A percentile compares a stretch with the other conserved stretches of the same genome.
phyloP scores from a whole-genome alignment of 345 rosid species.

The Gossypium herbaceum region DNA sequence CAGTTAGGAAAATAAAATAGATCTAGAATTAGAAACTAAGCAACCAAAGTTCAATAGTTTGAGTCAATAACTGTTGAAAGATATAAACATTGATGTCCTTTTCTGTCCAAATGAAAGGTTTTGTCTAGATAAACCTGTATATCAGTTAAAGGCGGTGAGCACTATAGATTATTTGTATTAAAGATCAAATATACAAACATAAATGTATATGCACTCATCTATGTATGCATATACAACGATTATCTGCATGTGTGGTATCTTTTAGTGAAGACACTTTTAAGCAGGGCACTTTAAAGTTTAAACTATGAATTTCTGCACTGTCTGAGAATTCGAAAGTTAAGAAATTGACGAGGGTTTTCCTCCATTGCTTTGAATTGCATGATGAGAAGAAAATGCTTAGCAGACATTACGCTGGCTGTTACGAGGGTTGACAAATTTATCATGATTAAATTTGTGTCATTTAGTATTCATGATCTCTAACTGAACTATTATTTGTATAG shows the following conservation, averaged over 20 bases:
- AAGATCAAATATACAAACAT: neutral
- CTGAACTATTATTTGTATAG: neutral
- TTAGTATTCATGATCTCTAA: neutral
- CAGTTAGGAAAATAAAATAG: neutral
- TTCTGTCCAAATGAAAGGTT: neutral
- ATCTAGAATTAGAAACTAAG: constrained; percentile 4
- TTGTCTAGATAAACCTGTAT: neutral
- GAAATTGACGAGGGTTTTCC: neutral
- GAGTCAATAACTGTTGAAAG: neutral
- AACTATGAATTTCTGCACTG: constrained; percentile 1
- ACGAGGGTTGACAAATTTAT: neutral
- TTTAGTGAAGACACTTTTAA: neutral
- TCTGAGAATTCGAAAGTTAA: neutral
- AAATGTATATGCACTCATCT: neutral
- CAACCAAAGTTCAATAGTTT: neutral
- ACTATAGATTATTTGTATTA: neutral
- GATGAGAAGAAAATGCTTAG: neutral
- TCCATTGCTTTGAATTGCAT: constrained; percentile 1
- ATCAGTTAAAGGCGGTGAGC: neutral
- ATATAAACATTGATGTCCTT: neutral
- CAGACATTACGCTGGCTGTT: neutral
- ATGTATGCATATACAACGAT: neutral
- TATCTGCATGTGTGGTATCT: neutral
- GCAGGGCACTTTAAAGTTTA: neutral
- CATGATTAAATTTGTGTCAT: constrained; percentile 6